Evolutionary conservation across 345 rosid species (phyloP).

Genomic region (Salix exigua): DNA sequence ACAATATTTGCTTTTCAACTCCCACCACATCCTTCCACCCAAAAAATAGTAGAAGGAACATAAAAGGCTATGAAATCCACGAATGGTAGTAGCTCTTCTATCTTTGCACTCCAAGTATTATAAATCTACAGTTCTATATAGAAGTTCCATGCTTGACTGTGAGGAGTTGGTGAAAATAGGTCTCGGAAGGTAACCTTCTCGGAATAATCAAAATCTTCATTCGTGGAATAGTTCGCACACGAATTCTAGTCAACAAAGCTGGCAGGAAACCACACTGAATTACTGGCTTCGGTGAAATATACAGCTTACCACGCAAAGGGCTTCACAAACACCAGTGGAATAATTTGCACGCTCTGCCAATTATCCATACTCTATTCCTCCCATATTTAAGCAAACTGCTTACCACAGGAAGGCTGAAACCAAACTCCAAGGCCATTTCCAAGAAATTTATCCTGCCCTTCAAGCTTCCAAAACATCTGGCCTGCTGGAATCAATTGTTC

Average conservation of each 20-base stretch:
- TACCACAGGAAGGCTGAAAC: neutral
- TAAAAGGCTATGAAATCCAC: neutral
- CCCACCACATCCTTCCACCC: conserved; percentile 2
- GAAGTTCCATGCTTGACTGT: neutral
- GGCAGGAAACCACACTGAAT: neutral
- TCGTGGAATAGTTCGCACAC: neutral
- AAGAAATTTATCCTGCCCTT: neutral
- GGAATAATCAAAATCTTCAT: neutral
- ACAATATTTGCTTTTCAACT: conserved; percentile 10
- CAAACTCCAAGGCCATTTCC: neutral
- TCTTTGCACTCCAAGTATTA: conserved; percentile 9
- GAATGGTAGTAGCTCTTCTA: conserved; percentile 1
- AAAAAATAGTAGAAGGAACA: neutral
- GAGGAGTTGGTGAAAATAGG: neutral
- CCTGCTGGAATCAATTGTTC: neutral
- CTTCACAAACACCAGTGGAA: neutral
- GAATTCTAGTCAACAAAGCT: neutral
- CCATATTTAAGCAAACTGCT: neutral
- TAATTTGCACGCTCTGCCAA: neutral
- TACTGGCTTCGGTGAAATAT: neutral
- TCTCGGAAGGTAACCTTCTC: neutral
- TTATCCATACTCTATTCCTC: neutral
- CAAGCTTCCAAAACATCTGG: conserved; percentile 5
- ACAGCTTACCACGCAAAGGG: neutral
- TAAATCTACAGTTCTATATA: conserved; percentile 18